Conservation (phyloP, 1,139 yeast species). For the Diutina catenulata region DNA sequence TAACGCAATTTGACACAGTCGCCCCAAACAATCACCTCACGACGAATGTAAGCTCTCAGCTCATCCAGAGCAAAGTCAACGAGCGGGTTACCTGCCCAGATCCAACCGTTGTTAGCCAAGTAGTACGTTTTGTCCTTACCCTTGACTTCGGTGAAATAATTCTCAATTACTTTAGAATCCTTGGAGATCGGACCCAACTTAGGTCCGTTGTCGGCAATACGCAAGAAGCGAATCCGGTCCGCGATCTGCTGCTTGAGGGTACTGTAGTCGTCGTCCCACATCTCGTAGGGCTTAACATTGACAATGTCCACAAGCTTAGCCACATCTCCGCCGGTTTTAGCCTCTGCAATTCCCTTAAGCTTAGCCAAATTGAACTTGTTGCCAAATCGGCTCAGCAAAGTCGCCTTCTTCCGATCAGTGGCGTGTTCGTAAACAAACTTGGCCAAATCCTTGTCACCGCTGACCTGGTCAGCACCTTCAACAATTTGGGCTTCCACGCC, state of each 20-base stretch:
- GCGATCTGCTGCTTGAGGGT: slow-evolving; percentile 56
- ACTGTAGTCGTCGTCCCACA: slow-evolving; percentile 60
- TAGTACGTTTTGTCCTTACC: slow-evolving; percentile 42
- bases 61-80: slow-evolving; percentile 81
- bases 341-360: slow-evolving; percentile 33
- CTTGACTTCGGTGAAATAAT: slow-evolving; percentile 70
- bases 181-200: slow-evolving; percentile 50
- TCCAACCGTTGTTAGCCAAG: slow-evolving; percentile 95
- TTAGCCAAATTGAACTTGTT: slow-evolving; percentile 41
- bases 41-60: slow-evolving; percentile 71
- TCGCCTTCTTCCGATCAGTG: slow-evolving; percentile 14
- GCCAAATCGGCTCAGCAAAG: slow-evolving; percentile 30
- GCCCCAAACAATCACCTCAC: slow-evolving; percentile 96
- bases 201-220: slow-evolving; percentile 77
- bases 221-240: slow-evolving; percentile 63
- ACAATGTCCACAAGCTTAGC: slow-evolving; percentile 58
- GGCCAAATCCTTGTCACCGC: slow-evolving; percentile 38
- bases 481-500: slow-evolving; percentile 21
- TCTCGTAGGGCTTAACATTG: slow-evolving; percentile 60
- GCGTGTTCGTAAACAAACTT: slow-evolving; percentile 19
- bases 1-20: slow-evolving; percentile 92
- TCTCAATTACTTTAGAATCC: slow-evolving; percentile 60
- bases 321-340: slow-evolving; percentile 31
- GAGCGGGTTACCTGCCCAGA: slow-evolving; percentile 93
- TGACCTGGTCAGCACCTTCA: slow-evolving; percentile 22